Base-by-base conservation (phyloP, 176 grass and related monocot genomes). In the Oryza coarctata region DNA sequence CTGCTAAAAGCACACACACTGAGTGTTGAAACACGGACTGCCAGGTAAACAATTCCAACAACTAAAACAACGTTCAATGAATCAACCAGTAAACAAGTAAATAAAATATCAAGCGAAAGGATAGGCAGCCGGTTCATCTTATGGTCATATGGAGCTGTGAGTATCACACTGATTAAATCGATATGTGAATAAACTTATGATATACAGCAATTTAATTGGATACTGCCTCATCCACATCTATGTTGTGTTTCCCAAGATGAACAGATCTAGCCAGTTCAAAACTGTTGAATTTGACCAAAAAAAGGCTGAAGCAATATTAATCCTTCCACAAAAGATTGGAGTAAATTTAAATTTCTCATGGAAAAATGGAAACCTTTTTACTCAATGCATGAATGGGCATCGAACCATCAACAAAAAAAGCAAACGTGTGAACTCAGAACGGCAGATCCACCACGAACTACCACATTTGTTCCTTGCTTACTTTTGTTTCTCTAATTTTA, bases 1-100 rank as follows among this genome's bases (percentile, higher is more conserved):
- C 93, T 99, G 90, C n/a, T 30, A 77, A 18, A 86, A 80, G 30
- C 27, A 66, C 39, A 76, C 28, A 76, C 4, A 74, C 14, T 49
- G 3, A 76, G 15, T 41, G 22, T 28, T 10, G n/a, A 12, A 41
- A 77, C 7, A 27, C 66, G 63, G 13, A 55, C 3, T 10, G 83
- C 15, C 43, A 45, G 69, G 28, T 52, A 81, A 68, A 65, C 20
- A 87, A 35, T 38, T 43, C 30, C 31, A 41, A 34, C 10, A 57
- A 45, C 49, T 9, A 20, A 18, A 38, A 63, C 9, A 76, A 63
- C n/a, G 4, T 55, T 22, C 14, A 47, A 20, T 73, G 70, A 5
- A 70, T 22, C 28, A 57, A 28, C 38, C 23, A 80, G 1, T 58
- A 80, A 31, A 66, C 57, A 58, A 4, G n/a, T 18, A 58, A 83